phyloP scores from a whole-genome alignment of 140 eudicot species.

The Bidens hawaiensis region DNA sequence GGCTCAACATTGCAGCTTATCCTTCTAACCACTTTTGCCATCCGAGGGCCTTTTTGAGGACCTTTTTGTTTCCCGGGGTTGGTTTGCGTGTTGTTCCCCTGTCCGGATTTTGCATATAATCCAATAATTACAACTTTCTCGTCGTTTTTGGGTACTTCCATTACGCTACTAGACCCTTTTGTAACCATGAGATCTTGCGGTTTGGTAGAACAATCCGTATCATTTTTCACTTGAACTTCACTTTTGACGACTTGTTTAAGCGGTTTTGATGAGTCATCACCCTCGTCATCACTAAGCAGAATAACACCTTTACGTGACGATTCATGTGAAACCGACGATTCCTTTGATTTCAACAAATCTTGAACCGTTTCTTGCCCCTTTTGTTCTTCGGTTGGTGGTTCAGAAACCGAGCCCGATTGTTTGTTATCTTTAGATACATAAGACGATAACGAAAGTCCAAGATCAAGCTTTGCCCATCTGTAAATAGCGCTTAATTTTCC shows the following conservation, averaged over 20 bases:
- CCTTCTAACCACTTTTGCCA: conserved; percentile 88
- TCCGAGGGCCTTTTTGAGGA: conserved; percentile 94
- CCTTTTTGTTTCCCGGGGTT: conserved; percentile 47
- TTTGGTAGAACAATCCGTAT: conserved; percentile 2
- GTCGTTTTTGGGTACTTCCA: conserved; percentile 21
- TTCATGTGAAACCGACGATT: conserved; percentile 12
- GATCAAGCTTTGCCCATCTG: conserved; percentile 95
- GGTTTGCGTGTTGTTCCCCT: conserved; percentile 42
- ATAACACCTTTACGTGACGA: conserved; percentile 34
- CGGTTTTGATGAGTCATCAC: conserved; percentile 34
- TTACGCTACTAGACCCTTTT: conserved; percentile 28
- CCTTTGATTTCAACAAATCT: conserved; percentile 24
- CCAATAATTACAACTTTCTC: conserved; percentile 41
- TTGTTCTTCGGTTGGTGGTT: conserved; percentile 28
- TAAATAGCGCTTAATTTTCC: conserved; percentile 93
- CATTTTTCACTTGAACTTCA: conserved; percentile 34
- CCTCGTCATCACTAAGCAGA: conserved; percentile 83
- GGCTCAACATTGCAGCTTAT: conserved; percentile 79
- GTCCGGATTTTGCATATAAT: conserved; percentile 31
- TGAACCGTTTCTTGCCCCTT: conserved; percentile 24
- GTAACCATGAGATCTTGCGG: conserved; percentile 14
- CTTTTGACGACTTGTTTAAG: conserved; percentile 17
- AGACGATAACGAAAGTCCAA: conserved; percentile 79
- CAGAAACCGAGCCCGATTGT: conserved; percentile 25
- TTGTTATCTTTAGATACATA: conserved; percentile 54